Evolutionary conservation across 192 early-diverging fungal genomes (phyloP), one percentile per base, ranked within the genome.

Genomic region (Backusella australiensis): DNA sequence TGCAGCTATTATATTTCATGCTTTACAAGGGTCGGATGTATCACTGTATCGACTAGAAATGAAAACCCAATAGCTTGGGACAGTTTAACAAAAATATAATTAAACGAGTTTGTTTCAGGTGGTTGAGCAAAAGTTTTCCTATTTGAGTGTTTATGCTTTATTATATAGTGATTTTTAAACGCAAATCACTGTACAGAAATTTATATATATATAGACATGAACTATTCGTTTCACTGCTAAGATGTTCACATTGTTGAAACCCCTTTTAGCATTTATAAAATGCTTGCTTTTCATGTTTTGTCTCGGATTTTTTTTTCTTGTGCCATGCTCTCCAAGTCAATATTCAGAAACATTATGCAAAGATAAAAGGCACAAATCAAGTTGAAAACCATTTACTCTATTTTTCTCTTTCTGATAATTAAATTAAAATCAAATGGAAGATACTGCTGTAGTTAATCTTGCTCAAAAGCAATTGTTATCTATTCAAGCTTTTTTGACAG

Each of bases 1-100:
- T 38, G 87, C 84, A 7, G 3, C 79, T 2, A 70, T 85, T 32
- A 80, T 90, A n/a, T 38, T 90, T 29, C 56, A 29, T 29, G 21
- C 56, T 29, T 63, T 63, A n/a, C 56, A 63, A 63, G 56, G 56
- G 56, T 63, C 9, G 7, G 56, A 63, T 63, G 9, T 63, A 9
- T 63, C 56, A 26, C 23, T 63, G 9, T 63, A 26, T 14, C 2
- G 23, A 63, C 29, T 63, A 9, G 26, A 63, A 29, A 63, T 29
- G 26, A 23, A 26, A 63, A 63, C 23, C 23, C 21, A 63, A 63
- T 63, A 12, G 3, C 3, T 29, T 63, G 26, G 56, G 19, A 44
- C 15, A 14, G 1, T 5, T 0, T 44, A 17, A 44, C 14, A 49
- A 49, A 49, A 49, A 49, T 21, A 49, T n/a, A 49, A n/a, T 19